These are phyloP conservation scores for Penicillium rolfsii DNA, from an alignment of 2,329 filamentous ascomycete species.

Conservation along the genomic window DNA sequence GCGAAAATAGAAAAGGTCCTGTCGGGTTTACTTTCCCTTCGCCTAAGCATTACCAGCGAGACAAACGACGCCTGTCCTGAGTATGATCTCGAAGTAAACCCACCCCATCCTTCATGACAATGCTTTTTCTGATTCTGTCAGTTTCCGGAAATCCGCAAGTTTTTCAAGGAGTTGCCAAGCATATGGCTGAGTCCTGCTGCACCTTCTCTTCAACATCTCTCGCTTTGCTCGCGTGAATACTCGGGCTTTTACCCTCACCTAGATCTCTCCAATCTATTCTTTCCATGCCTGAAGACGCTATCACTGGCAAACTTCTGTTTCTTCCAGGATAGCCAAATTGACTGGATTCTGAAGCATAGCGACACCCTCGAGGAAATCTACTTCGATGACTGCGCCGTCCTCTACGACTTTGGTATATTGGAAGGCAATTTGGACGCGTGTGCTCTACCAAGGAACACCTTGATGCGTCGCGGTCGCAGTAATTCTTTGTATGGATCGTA, in stretches of 20 bases:
- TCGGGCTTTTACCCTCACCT: constrained; percentile 48
- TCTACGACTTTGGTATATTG: constrained; percentile 17
- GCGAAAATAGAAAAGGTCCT: constrained; percentile 12
- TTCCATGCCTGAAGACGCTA: constrained; percentile 48
- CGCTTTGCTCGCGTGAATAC: constrained; percentile 42
- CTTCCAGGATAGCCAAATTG: constrained; percentile 51
- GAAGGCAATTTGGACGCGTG: background rate
- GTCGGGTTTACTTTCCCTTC: constrained; percentile 10
- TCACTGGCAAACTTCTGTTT: constrained; percentile 50
- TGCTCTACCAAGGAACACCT: constrained; percentile 3
- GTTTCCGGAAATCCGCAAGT: constrained; percentile 9
- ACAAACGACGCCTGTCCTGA: constrained; percentile 12
- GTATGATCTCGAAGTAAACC: constrained; percentile 15
- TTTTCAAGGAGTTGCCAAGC: constrained; percentile 14
- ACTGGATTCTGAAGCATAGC: constrained; percentile 50
- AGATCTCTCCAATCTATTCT: constrained; percentile 39
- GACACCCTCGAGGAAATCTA: constrained; percentile 47
- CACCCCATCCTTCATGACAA: background rate
- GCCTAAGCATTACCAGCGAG: constrained; percentile 13
- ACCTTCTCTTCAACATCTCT: constrained; percentile 40
- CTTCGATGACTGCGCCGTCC: constrained; percentile 50
- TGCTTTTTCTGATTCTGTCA: constrained; percentile 9
- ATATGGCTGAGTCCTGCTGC: constrained; percentile 13
- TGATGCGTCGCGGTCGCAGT: constrained; percentile 1
- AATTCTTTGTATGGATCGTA: constrained; percentile 13